phyloP scores from a whole-genome alignment of 1,284 basidiomycete species.

The Ustilago esculenta region DNA sequence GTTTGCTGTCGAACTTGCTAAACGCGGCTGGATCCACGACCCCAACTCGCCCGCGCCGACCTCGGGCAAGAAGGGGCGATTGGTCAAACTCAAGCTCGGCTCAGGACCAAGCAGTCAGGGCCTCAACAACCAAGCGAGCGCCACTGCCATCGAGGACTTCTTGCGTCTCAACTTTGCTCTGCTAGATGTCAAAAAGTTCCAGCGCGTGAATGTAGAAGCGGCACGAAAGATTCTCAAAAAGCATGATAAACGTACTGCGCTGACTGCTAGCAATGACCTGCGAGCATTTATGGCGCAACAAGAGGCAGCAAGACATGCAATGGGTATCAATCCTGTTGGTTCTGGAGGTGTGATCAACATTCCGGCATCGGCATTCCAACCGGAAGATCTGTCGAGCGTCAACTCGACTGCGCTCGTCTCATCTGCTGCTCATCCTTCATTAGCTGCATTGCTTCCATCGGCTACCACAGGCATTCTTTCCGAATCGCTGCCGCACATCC shows the following conservation, averaged over 20 bases:
- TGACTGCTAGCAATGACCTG: constrained; percentile 68
- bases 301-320: constrained; percentile 40
- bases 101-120: constrained; percentile 43
- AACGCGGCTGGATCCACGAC: constrained; percentile 65
- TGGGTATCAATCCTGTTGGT: constrained; percentile 37
- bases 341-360: constrained; percentile 34
- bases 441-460: constrained; percentile 57
- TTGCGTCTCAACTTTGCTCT: constrained; percentile 82
- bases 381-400: constrained; percentile 6
- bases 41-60: constrained; percentile 21
- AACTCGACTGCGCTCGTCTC: constrained; percentile 40
- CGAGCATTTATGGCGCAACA: constrained; percentile 57
- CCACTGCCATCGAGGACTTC: constrained; percentile 75
- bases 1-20: constrained; percentile 78
- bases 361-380: constrained; percentile 31
- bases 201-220: constrained; percentile 86
- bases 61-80: constrained; percentile 24
- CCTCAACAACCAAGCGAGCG: constrained; percentile 47
- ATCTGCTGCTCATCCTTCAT: constrained; percentile 48
- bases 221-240: constrained; percentile 80
- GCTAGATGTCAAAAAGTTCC: constrained; percentile 82
- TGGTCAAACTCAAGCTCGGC: constrained; percentile 55
- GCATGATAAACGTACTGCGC: constrained; percentile 82
- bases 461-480: constrained; percentile 57
- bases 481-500: constrained; percentile 75